A percentile compares a stretch with the other conserved stretches of the same genome.
phyloP scores from a whole-genome alignment of 257 asterid genomes.

The Scutellaria barbata region DNA sequence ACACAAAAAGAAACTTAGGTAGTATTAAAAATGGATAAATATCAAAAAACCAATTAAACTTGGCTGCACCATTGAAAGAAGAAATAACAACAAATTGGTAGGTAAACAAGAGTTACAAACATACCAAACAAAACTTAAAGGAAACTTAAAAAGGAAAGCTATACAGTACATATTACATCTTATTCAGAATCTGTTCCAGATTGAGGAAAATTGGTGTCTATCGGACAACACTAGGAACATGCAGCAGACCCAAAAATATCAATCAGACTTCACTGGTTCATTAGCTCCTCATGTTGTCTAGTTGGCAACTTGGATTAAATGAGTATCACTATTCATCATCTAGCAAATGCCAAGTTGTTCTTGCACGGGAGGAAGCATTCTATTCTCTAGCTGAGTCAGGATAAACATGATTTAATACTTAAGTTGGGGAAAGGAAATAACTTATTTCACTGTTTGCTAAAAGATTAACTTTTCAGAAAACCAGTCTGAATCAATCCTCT shows the following conservation, averaged over 20 bases:
- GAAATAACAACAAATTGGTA: constrained; percentile 1
- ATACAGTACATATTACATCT: not conserved
- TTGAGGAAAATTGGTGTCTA: not conserved
- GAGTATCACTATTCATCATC: not conserved
- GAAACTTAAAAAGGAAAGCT: constrained; percentile 4
- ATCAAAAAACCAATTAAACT: constrained; percentile 8
- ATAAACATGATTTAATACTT: not conserved
- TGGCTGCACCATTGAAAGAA: constrained; percentile 10
- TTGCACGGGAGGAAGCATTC: not conserved
- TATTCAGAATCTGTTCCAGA: constrained; percentile 5
- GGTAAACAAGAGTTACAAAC: constrained; percentile 1
- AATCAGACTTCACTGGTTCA: not conserved
- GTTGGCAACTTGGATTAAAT: not conserved
- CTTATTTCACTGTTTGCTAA: not conserved
- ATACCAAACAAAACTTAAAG: not conserved
- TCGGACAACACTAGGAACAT: constrained; percentile 3
- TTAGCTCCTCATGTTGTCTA: not conserved
- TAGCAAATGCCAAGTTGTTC: not conserved
- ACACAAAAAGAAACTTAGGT: constrained; percentile 48
- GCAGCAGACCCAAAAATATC: constrained; percentile 10
- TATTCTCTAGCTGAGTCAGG: not conserved
- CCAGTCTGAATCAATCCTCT: not conserved
- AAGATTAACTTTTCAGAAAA: constrained; percentile 3
- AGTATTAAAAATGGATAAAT: constrained; percentile 25
- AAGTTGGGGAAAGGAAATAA: not conserved